These are phyloP conservation scores for Moesziomyces antarcticus DNA, from an alignment of 1,284 basidiomycete genomes.

Conservation along the genomic window DNA sequence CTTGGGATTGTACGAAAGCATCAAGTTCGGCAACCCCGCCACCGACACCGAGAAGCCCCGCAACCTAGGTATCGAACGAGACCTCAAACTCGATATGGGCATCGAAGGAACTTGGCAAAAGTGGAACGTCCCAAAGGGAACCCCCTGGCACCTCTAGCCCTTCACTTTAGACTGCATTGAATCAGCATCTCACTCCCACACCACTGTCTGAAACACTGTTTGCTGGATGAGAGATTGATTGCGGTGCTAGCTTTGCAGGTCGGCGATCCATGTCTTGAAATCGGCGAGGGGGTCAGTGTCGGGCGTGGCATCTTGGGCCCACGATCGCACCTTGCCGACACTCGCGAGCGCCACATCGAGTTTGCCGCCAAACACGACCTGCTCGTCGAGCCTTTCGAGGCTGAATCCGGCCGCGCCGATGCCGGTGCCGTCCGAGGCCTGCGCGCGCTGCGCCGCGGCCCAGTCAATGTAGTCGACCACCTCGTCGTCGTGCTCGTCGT, in stretches of 20 bases:
- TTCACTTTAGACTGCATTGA: neutral
- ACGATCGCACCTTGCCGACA: conserved; percentile 44
- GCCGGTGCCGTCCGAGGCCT: conserved; percentile 2
- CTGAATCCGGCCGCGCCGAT: conserved; percentile 26
- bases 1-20: conserved; percentile 36
- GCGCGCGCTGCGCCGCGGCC: conserved; percentile 14
- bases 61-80: conserved; percentile 24
- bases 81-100: conserved; percentile 33
- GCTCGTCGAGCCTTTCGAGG: conserved; percentile 51
- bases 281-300: conserved; percentile 15
- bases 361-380: conserved; percentile 54
- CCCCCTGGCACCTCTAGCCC: conserved; percentile 35
- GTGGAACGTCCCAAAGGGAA: conserved; percentile 33
- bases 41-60: conserved; percentile 5
- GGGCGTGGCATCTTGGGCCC: conserved; percentile 9
- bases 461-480: conserved; percentile 61
- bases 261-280: conserved; percentile 40
- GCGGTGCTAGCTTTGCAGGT: conserved; percentile 20
- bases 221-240: neutral
- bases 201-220: no score
- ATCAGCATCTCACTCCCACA: neutral
- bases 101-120: conserved; percentile 21
- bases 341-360: conserved; percentile 51
- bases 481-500: conserved; percentile 53
- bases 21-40: conserved; percentile 40